Evolutionary conservation across 2,329 filamentous ascomycete genomes (phyloP).

Genomic region (Fusarium vanettenii): DNA sequence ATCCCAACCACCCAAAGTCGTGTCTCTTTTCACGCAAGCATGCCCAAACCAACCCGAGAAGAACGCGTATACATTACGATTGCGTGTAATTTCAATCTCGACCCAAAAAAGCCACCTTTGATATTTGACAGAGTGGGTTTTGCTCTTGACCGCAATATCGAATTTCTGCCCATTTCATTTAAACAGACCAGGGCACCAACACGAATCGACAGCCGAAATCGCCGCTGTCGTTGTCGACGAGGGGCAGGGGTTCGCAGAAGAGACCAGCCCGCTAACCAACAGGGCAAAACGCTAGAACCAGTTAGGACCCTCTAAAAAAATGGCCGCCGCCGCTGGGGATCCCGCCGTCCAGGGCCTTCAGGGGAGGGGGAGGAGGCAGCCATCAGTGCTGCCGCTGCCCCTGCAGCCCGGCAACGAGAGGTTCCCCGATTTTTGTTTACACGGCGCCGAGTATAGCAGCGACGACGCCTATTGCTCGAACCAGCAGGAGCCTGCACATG

Average conservation of each 20-base stretch:
- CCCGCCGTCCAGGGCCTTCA: constrained; percentile 28
- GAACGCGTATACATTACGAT: not conserved
- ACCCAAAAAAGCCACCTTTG: not conserved
- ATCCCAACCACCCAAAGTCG: constrained; percentile 2
- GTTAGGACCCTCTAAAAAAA: constrained; percentile 14
- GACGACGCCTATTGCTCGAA: constrained; percentile 20
- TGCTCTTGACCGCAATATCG: not conserved
- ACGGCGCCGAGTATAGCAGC: constrained; percentile 27
- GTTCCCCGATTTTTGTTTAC: constrained; percentile 60
- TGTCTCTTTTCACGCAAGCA: constrained; percentile 1
- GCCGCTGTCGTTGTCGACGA: not conserved
- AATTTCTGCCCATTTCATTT: not conserved
- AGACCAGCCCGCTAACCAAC: constrained; percentile 19
- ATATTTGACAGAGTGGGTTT: not conserved
- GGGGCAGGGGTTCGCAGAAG: constrained; percentile 15
- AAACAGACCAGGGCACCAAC: not conserved
- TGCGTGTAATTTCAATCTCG: not conserved
- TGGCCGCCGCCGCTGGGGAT: constrained; percentile 36
- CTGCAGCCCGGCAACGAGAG: constrained; percentile 50
- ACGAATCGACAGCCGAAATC: constrained; percentile 2
- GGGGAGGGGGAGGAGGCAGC: constrained; percentile 24
- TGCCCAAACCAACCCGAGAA: not conserved
- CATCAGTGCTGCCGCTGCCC: constrained; percentile 15
- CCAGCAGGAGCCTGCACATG: constrained; percentile 2
- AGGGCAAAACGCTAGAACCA: constrained; percentile 7